Base-by-base conservation (phyloP, 176 grass and related monocot species). In the Carex parvula region DNA sequence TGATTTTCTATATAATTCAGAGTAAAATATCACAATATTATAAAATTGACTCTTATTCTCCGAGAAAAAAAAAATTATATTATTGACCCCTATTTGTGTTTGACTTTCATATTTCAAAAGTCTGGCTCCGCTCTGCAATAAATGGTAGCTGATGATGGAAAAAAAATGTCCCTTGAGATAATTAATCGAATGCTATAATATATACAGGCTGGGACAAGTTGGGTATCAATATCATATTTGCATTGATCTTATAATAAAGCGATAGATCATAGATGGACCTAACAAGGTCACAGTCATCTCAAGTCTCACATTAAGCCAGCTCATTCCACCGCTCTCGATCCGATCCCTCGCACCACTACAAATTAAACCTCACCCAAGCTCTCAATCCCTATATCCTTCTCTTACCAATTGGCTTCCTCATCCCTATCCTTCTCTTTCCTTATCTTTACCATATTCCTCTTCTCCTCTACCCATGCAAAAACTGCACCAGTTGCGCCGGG, bases 261-360 rank as follows among this genome's bases (percentile, higher is more conserved):
- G 50, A 70, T 42, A 29, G 29, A 29, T 29, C 29, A 29, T 29
- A 80, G 42, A 81, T 80, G 44, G 21, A 77, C 84, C 18, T 41
- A 64, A 66, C 60, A 79, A 57, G 15, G 29, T 17, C 29, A 44
- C 16, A 64, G 21, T 62, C 42, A 65, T 80, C 60, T 32, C 84
- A 74, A 64, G 75, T 54, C 61, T 66, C 56, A 16, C 70, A 42
- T 66, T 66, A 14, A 55, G 58, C 84, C 84, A 86, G 84, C 84
- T 86, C 75, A 80, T 79, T 41, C 74, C 74, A 86, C 60, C 37
- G 5, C 2, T 10, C 15, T 22, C 13, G 29, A 29, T 29, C 29
- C 29, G 1, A 29, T 29, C 29, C 29, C 59, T 18, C 59, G 69
- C 69, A 33, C 15, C 37, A 69, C 84, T 86, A 86, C 84, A 79